Evolutionary conservation across 2,329 filamentous ascomycete species (phyloP).

Genomic region (Fusarium agapanthi): DNA sequence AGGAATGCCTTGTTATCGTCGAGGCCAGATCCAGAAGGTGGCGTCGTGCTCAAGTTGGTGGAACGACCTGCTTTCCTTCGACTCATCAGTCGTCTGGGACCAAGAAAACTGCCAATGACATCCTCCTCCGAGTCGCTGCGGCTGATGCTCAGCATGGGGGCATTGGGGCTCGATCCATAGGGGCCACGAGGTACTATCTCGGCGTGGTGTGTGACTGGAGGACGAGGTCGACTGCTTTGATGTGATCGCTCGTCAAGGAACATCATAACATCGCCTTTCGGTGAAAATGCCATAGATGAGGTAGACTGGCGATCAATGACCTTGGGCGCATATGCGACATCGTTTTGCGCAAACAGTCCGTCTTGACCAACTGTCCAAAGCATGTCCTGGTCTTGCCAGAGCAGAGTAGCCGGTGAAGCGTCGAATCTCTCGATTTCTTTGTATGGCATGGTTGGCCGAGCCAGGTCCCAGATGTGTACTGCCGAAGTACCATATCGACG

Average conservation of each 20-base stretch:
- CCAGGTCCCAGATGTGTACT: slow-evolving; percentile 75
- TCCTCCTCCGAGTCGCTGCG: slow-evolving; percentile 74
- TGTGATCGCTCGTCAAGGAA: slow-evolving; percentile 67
- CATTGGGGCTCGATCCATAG: slow-evolving; percentile 59
- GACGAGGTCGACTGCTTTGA: slow-evolving; percentile 52
- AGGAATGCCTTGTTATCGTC: slow-evolving; percentile 55
- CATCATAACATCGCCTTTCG: slow-evolving; percentile 67
- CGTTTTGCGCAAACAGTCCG: slow-evolving; percentile 70
- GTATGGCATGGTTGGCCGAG: slow-evolving; percentile 71
- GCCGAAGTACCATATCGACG: slow-evolving; percentile 64
- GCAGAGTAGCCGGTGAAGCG: slow-evolving; percentile 62
- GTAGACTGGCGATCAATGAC: slow-evolving; percentile 70
- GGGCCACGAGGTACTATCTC: slow-evolving; percentile 50
- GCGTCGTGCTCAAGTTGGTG: slow-evolving; percentile 62
- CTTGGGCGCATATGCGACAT: slow-evolving; percentile 70
- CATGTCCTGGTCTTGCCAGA: slow-evolving; percentile 72
- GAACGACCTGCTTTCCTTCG: slow-evolving; percentile 56
- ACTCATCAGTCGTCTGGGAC: slow-evolving; percentile 52
- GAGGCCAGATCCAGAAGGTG: slow-evolving; percentile 53
- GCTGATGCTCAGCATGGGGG: slow-evolving; percentile 63
- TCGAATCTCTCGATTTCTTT: slow-evolving; percentile 71
- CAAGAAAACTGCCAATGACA: slow-evolving; percentile 67
- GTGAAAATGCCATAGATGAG: slow-evolving; percentile 68
- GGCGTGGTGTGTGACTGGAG: slow-evolving; percentile 47
- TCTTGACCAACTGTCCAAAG: slow-evolving; percentile 73